Evolutionary conservation across 495 filamentous ascomycete species (phyloP).

Genomic region (Apodospora peruviana): DNA sequence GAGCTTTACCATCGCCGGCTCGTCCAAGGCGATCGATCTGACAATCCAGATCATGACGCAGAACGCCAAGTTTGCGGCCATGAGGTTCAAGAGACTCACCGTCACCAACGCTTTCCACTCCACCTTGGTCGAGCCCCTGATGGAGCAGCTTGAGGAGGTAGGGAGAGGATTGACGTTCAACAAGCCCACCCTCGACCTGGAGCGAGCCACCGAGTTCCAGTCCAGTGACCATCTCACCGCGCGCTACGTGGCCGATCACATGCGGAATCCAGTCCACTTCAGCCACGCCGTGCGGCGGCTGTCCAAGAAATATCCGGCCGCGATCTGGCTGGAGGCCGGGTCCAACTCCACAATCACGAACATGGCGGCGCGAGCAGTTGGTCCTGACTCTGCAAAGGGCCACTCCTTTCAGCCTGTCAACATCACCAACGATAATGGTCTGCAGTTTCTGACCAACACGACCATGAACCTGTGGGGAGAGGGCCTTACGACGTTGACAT

Average conservation of each 20-base stretch:
- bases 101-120: constrained; percentile 53
- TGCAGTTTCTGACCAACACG: constrained; percentile 31
- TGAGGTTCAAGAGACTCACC: constrained; percentile 34
- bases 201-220: constrained; percentile 15
- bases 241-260: constrained; percentile 39
- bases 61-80: constrained; percentile 8
- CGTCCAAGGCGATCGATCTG: constrained; percentile 41
- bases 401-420: constrained; percentile 38
- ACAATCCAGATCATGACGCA: constrained; percentile 22
- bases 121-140: constrained; percentile 34
- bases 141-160: constrained; percentile 18
- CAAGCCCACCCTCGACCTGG: constrained; percentile 9
- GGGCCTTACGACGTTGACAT: constrained; percentile 30
- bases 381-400: neutral
- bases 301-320: constrained; percentile 20
- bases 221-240: constrained; percentile 33
- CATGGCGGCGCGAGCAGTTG: constrained; percentile 31
- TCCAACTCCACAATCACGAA: constrained; percentile 43
- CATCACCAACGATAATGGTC: constrained; percentile 28
- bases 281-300: constrained; percentile 41
- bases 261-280: constrained; percentile 48
- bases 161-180: constrained; percentile 10
- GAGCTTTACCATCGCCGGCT: neutral
- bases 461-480: constrained; percentile 44
- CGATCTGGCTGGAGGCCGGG: constrained; percentile 50